Conservation (phyloP, 73 alveolate genomes). For the Paramecium sonneborni region DNA sequence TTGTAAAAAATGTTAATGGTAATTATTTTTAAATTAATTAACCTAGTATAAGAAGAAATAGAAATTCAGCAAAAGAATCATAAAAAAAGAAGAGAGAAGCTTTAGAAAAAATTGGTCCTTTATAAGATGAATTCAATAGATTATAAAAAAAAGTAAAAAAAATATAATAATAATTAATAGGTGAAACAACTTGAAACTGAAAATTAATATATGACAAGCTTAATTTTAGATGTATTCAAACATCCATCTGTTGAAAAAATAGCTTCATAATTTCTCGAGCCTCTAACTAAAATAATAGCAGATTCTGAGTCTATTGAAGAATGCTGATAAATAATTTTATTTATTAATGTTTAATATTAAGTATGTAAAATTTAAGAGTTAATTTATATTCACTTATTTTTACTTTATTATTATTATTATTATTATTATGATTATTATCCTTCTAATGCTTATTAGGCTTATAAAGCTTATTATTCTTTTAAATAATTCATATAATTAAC, state of each 20-base stretch:
- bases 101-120: constrained; percentile 57
- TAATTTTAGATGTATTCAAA: constrained; percentile 22
- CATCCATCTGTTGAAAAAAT: constrained; percentile 39
- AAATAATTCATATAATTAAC: constrained; percentile 36
- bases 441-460: background rate
- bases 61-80: constrained; percentile 69
- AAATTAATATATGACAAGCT: background rate
- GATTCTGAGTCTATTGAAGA: background rate
- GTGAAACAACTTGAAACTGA: constrained; percentile 15
- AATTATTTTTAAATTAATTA: background rate
- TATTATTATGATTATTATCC: background rate
- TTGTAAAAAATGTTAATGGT: constrained; percentile 67
- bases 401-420: background rate
- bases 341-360: background rate
- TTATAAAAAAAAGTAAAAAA: constrained; percentile 38
- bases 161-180: background rate
- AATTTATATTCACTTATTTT: background rate
- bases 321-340: background rate
- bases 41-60: constrained; percentile 62
- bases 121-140: constrained; percentile 33
- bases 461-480: constrained; percentile 5
- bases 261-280: constrained; percentile 28
- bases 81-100: constrained; percentile 68
- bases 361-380: background rate
- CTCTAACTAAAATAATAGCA: constrained; percentile 18